Base-by-base conservation (phyloP, 441 rosid species). In the Capsella rubella region DNA sequence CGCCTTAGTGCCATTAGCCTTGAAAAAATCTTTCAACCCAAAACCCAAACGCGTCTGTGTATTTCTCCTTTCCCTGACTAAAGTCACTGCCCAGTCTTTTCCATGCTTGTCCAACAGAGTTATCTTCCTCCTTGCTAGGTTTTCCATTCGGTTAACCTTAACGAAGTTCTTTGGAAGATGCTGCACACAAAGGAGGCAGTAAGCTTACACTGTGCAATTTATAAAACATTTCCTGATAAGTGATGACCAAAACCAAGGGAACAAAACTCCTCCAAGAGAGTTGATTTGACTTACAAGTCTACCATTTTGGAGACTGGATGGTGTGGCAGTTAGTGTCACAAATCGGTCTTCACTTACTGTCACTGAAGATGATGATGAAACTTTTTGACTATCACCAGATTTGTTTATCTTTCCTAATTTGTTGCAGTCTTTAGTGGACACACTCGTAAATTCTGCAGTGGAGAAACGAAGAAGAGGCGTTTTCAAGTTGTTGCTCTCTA, bases 101-200 rank as follows among this genome's bases (percentile, higher is more conserved):
- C 78, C 73, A 9, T 67, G 62, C 68, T 59, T 52, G 32, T 59
- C 78, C 68, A 67, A 6, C 21, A 67, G 4, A 42, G 32, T 40
- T 40, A 74, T 42, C 61, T 31, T 58, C 63, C 34, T 15, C 27
- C 62, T 43, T 21, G 4, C 8, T 16, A 6, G 29, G 0, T 6
- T 42, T 54, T 42, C 62, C 72, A 67, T 28, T 2, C 0, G 0
- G 35, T 67, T 54, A 42, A 0, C 13, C 53, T 12, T 54, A 40
- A 6, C 42, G 14, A 54, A 55, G 0, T 28, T 43, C 53, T 0
- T 0, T 8, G 54, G 72, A 55, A 68, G 18, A 55, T 7, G 1
- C 72, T 68, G 64, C 54, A 31, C 3, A 68, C 13, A 7, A 43
- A 31, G 39, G 11, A 51, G n/a, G 10, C 53, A 28, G 51, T 35